Evolutionary conservation across 2,329 filamentous ascomycete genomes (phyloP).

Genomic region (Pseudogymnoascus sp.): DNA sequence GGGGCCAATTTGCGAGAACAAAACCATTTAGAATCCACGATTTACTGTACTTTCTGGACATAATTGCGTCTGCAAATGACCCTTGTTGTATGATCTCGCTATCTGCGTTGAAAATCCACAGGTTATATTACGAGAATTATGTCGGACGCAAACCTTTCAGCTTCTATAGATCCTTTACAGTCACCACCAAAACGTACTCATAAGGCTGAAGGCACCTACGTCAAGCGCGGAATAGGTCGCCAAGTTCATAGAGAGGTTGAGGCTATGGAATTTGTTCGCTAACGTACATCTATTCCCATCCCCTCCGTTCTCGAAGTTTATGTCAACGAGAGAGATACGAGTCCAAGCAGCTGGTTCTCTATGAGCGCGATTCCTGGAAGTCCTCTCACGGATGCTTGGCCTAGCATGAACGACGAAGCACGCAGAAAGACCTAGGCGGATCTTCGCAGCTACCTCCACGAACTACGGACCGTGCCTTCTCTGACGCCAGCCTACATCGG

Average conservation of each 20-base stretch:
- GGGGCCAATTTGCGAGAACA: too few species aligned
- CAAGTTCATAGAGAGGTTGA: background rate
- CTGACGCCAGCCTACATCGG: background rate
- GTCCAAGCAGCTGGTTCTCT: background rate
- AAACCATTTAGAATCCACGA: too few species aligned
- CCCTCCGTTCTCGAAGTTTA: background rate
- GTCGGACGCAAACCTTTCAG: background rate
- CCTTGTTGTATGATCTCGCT: background rate
- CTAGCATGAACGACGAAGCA: conserved; percentile 6
- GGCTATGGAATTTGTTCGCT: background rate
- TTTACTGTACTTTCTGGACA: background rate
- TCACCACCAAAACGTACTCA: background rate
- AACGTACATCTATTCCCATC: background rate
- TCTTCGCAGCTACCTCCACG: background rate
- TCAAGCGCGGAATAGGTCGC: background rate
- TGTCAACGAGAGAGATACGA: background rate
- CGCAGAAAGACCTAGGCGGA: background rate
- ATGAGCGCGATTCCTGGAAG: background rate
- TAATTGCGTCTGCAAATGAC: background rate
- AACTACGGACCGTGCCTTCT: background rate
- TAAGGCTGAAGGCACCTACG: background rate
- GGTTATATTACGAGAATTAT: background rate
- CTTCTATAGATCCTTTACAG: background rate
- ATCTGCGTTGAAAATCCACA: background rate
- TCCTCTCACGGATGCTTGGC: conserved; percentile 8